Base-by-base conservation (phyloP, 2,329 filamentous ascomycete species). In the Myriosclerotinia curreyana region DNA sequence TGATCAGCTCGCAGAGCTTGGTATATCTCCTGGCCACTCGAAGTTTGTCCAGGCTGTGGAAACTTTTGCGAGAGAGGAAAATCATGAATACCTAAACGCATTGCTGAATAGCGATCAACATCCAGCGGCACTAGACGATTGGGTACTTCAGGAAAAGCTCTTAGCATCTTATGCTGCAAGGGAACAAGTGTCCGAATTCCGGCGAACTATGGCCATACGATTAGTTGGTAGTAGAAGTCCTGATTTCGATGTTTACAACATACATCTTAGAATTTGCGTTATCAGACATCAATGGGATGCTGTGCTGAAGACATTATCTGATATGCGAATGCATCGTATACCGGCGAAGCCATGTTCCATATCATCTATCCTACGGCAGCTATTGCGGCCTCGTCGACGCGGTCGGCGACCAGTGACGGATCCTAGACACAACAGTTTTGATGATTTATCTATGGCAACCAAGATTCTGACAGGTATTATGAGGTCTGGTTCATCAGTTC, bases 1-100 rank as follows among this genome's bases (percentile, higher is more conserved):
- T 34, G 74, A 80, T 34, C 81, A 85, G 62, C 79, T 96, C 3
- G 79, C 83, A 66, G 77, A 80, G 60, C 78, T 84, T 7, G 86
- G 85, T 0, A 89, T 96, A 38, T 78, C 80, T 0, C 78, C 91
- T 36, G 81, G 83, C 5, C 76, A 81, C 6, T 86, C 84, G 5
- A 81, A 83, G 2, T 96, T 92, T 72, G 82, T 85, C 52, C 81
- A 82, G 50, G 80, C 90, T 12, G 71, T 96, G 6, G 79, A 84
- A 49, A 83, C 85, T 64, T 84, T 95, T 64, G 87, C 87, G 5
- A 75, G 75, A 25, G 79, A 82, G 42, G 79, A 81, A 38, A 81
- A 88, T 79, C 48, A 60, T 40, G 66, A 70, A 31, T 64, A 69
- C 42, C 65, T 75, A 14, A 62, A 72, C 49, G 69, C 69, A 20